These are phyloP conservation scores for Eucalyptus paniculata DNA, from an alignment of 345 rosid genomes.

Conservation along the genomic window DNA sequence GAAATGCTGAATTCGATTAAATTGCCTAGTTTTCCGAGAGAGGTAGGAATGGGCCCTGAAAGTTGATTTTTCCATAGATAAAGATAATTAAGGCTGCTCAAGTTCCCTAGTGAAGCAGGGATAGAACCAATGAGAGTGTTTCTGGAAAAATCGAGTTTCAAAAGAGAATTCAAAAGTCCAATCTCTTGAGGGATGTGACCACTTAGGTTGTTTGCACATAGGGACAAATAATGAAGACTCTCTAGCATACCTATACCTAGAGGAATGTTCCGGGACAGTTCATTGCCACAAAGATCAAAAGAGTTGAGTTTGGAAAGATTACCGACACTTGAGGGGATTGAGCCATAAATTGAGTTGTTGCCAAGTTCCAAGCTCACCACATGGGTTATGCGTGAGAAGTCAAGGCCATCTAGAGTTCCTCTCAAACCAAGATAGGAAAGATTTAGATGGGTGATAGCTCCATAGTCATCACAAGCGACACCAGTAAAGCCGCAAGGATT, in stretches of 20 bases:
- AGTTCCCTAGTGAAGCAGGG: not conserved
- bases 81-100: not conserved
- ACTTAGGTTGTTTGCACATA: not conserved
- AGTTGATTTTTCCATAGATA: not conserved
- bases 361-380: not conserved
- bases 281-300: not conserved
- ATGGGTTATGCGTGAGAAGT: not conserved
- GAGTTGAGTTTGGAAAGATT: not conserved
- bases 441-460: not conserved
- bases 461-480: fast-evolving
- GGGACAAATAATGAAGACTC: not conserved
- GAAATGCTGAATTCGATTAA: not conserved
- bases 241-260: not conserved
- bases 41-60: not conserved
- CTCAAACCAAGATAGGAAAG: not conserved
- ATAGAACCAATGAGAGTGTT: not conserved
- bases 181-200: fast-evolving
- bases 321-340: not conserved
- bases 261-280: fast-evolving
- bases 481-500: not conserved
- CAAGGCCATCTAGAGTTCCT: not conserved
- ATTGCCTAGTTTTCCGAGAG: fast-evolving
- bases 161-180: not conserved
- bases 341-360: not conserved
- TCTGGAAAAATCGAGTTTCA: fast-evolving